Conservation (phyloP, 2,329 filamentous ascomycete genomes). For the Myriosclerotinia duriaeana region DNA sequence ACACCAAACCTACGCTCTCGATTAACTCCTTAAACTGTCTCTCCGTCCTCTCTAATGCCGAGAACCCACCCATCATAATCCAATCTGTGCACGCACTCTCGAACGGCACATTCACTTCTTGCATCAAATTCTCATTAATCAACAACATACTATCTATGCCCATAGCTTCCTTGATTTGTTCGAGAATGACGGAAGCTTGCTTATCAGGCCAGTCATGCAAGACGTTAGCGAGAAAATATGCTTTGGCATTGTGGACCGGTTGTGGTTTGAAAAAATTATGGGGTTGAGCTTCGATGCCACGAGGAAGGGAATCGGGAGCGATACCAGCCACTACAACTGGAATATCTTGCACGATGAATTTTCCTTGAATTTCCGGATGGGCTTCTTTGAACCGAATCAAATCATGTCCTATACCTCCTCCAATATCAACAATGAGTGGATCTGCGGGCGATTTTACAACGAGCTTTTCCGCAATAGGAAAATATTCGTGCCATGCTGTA, state of each 20-base stretch:
- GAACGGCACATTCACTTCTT: neutral
- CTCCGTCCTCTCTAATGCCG: conserved; percentile 12
- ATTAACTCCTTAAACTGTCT: conserved; percentile 11
- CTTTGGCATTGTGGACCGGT: conserved; percentile 10
- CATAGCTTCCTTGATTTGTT: conserved; percentile 17
- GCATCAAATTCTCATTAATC: conserved; percentile 17
- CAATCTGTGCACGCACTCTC: conserved; percentile 11
- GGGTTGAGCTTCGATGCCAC: conserved; percentile 1
- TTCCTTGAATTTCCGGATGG: neutral
- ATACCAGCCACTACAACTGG: conserved; percentile 6
- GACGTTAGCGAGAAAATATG: conserved; percentile 13
- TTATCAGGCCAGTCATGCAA: conserved; percentile 22
- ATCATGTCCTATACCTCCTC: conserved; percentile 21
- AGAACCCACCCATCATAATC: conserved; percentile 17
- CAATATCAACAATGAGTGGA: conserved; percentile 24
- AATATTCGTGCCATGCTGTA: conserved; percentile 24
- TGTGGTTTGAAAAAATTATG: conserved; percentile 14
- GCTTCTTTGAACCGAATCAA: neutral
- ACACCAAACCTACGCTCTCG: neutral
- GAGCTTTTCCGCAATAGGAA: conserved; percentile 21
- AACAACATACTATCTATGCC: neutral
- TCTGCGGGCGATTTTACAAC: conserved; percentile 13
- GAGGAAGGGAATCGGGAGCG: neutral
- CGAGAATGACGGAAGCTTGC: conserved; percentile 7
- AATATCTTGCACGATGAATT: conserved; percentile 20